Percentiles rank a stretch among this genome's conserved stretches.
phyloP scores from a whole-genome alignment of 768 basidiomycete genomes.

The Aureoboletus auriporus region DNA sequence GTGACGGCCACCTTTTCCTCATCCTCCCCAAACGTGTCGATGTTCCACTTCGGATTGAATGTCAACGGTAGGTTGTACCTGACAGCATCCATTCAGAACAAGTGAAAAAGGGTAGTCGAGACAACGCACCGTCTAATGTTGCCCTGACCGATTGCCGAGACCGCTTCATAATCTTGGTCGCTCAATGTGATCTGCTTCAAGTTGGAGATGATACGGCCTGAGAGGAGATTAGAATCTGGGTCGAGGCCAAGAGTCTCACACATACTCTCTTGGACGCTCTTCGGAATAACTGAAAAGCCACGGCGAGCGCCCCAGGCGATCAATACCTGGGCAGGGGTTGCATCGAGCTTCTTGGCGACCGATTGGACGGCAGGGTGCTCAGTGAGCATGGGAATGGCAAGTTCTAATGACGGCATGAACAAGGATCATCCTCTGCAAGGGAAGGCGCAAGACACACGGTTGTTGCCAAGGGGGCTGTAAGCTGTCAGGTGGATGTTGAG shows the following conservation, averaged over 20 bases:
- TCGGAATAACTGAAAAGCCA: constrained; percentile 82
- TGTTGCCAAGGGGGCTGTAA: constrained; percentile 78
- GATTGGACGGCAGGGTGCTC: constrained; percentile 59
- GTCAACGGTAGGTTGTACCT: constrained; percentile 58
- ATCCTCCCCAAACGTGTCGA: constrained; percentile 66
- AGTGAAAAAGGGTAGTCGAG: not conserved
- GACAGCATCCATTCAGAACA: not conserved
- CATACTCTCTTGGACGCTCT: constrained; percentile 62
- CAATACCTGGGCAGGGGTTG: constrained; percentile 76
- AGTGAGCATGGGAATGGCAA: constrained; percentile 61
- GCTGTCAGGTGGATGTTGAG: constrained; percentile 71
- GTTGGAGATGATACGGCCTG: constrained; percentile 68
- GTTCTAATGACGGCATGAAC: constrained; percentile 34
- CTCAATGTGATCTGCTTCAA: constrained; percentile 70
- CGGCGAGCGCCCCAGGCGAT: constrained; percentile 76
- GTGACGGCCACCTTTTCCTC: constrained; percentile 42
- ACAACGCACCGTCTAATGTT: constrained; percentile 33
- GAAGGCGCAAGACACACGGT: constrained; percentile 42
- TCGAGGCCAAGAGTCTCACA: constrained; percentile 1
- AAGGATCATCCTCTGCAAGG: not conserved
- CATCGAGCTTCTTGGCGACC: constrained; percentile 59
- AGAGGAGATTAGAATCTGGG: not conserved
- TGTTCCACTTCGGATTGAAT: constrained; percentile 62
- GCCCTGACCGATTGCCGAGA: constrained; percentile 36
- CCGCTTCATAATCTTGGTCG: constrained; percentile 60